These are phyloP conservation scores for Neonectria coccinea DNA, from an alignment of 2,329 filamentous ascomycete genomes.

Conservation along the genomic window DNA sequence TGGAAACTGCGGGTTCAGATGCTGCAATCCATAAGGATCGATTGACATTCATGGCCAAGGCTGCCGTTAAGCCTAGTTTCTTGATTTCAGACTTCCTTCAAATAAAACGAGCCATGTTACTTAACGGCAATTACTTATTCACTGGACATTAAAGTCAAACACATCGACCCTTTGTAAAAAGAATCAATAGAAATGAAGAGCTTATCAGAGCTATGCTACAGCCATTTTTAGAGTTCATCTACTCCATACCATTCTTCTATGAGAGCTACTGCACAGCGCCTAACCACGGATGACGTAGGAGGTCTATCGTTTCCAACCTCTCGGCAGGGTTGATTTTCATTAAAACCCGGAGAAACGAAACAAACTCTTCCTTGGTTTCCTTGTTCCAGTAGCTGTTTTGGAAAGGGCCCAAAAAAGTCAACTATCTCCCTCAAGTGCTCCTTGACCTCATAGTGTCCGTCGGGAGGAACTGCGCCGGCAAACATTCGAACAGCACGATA, in stretches of 20 bases:
- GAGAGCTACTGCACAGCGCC: not conserved
- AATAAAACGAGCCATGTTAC: too few relatives aligned
- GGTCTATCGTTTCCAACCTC: slow-evolving; percentile 14
- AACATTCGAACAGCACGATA: slow-evolving; percentile 35
- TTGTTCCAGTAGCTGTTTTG: slow-evolving; percentile 25
- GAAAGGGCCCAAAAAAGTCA: slow-evolving; percentile 36
- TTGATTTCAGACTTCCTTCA: too few relatives aligned
- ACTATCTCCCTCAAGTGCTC: slow-evolving; percentile 33
- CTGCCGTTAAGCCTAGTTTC: too few relatives aligned
- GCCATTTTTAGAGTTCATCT: not conserved
- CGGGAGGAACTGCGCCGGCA: slow-evolving; percentile 4
- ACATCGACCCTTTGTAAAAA: too few relatives aligned
- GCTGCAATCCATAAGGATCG: too few relatives aligned
- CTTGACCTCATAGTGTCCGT: slow-evolving; percentile 29
- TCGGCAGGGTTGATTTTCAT: slow-evolving; percentile 35
- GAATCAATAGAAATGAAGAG: too few relatives aligned
- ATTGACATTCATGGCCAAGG: too few relatives aligned
- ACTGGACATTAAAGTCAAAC: too few relatives aligned
- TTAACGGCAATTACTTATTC: too few relatives aligned
- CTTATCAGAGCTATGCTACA: not conserved
- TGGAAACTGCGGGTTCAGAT: too few relatives aligned
- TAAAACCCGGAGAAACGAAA: slow-evolving; percentile 25
- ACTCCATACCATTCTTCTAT: not conserved
- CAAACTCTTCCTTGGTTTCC: slow-evolving; percentile 31
- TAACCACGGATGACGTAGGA: slow-evolving; percentile 34